A percentile compares a stretch with the other conserved stretches of the same genome.
These are phyloP conservation scores for Cnidoscolus chayamansa DNA, from an alignment of 441 rosid species.

Conservation along the genomic window DNA sequence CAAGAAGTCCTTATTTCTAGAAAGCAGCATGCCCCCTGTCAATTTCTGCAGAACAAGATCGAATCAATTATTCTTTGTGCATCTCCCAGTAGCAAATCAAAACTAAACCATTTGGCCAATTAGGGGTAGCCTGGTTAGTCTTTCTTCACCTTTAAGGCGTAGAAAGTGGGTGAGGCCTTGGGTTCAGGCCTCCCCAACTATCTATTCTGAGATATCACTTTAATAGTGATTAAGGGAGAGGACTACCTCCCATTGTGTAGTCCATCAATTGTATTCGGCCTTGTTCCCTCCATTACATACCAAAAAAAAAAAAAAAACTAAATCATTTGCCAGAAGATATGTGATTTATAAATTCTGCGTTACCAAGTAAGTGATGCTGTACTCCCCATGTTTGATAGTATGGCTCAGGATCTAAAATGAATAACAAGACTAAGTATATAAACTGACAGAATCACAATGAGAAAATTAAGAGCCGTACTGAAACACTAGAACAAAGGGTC, in stretches of 20 bases:
- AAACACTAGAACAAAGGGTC: neutral
- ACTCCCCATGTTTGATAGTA: neutral
- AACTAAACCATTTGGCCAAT: neutral
- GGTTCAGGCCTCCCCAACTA: no score
- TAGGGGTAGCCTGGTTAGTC: no score
- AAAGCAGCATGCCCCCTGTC: constrained; percentile 82
- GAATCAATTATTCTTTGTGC: constrained; percentile 20
- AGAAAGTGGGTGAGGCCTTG: no score
- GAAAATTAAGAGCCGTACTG: neutral
- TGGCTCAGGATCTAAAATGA: constrained; percentile 8
- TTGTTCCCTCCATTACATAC: no score
- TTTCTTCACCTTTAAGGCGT: no score
- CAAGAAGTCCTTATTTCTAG: constrained; percentile 84
- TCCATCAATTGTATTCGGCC: no score
- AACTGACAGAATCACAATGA: neutral
- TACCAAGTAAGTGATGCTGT: neutral
- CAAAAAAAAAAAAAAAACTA: no score
- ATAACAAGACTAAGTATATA: neutral
- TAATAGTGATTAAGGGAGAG: no score
- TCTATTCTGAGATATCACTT: no score
- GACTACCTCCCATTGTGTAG: no score
- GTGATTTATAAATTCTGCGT: neutral
- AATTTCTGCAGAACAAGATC: constrained; percentile 53
- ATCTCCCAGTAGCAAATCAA: neutral
- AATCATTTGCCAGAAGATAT: neutral